These are phyloP conservation scores for Clarireedia hainanense DNA, from an alignment of 2,329 filamentous ascomycete species.

Conservation along the genomic window DNA sequence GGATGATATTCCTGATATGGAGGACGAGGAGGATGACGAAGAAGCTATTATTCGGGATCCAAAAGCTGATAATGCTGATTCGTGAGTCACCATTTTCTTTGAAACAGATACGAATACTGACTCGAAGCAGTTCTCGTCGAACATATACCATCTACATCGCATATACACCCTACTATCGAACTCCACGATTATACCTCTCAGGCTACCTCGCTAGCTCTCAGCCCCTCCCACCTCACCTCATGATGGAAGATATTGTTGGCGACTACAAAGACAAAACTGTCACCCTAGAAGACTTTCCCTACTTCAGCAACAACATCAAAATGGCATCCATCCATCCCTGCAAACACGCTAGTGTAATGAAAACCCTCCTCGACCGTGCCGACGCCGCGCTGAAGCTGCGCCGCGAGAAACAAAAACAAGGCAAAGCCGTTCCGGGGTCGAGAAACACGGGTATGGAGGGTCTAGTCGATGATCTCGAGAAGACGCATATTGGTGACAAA, in stretches of 20 bases:
- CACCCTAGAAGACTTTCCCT: conserved; percentile 94
- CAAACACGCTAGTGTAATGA: conserved; percentile 97
- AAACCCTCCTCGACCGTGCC: conserved; percentile 88
- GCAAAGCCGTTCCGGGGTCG: conserved; percentile 39
- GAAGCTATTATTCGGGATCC: conserved; percentile 90
- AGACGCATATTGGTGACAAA: conserved; percentile 46
- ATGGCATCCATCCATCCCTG: conserved; percentile 97
- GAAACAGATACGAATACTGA: neutral
- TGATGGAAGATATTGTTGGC: conserved; percentile 96
- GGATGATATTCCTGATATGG: conserved; percentile 93
- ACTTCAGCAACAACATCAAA: conserved; percentile 84
- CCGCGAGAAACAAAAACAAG: conserved; percentile 66
- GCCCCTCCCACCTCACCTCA: conserved; percentile 71
- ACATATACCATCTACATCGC: conserved; percentile 99
- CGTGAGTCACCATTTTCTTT: conserved; percentile 19
- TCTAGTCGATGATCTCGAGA: conserved; percentile 71
- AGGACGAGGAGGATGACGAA: conserved; percentile 88
- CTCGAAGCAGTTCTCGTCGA: conserved; percentile 57
- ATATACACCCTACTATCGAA: conserved; percentile 94
- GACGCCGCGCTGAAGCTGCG: conserved; percentile 88
- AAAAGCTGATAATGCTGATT: conserved; percentile 24
- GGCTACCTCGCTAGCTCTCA: conserved; percentile 76
- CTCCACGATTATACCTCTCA: conserved; percentile 88
- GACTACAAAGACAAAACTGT: conserved; percentile 99
- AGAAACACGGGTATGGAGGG: conserved; percentile 66